Evolutionary conservation across 1,139 yeast species (phyloP).

Genomic region (Magnusiomyces clavatus): DNA sequence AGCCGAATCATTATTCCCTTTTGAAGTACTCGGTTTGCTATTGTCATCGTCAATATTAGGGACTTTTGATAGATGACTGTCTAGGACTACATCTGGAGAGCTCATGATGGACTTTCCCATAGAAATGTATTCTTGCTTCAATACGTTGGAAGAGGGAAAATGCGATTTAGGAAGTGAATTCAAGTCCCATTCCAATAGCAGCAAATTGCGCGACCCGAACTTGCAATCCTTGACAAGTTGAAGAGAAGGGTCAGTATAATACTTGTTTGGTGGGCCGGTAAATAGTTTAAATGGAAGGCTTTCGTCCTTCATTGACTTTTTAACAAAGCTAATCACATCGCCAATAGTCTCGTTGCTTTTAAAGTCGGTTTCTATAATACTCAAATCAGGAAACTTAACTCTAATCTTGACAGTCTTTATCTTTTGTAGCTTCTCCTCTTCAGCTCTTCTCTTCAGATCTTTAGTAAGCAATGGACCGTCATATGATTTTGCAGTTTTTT

Average conservation of each 20-base stretch:
- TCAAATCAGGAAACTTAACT: constrained; percentile 30
- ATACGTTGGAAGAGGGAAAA: constrained; percentile 13
- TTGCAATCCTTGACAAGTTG: constrained; percentile 21
- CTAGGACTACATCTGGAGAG: constrained; percentile 18
- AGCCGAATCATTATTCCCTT: too few species aligned
- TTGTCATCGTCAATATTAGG: too few species aligned
- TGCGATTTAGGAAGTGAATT: constrained; percentile 7
- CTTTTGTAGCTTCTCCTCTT: constrained; percentile 20
- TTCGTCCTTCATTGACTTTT: constrained; percentile 20
- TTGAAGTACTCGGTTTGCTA: too few species aligned
- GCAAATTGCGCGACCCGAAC: constrained; percentile 26
- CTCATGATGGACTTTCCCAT: constrained; percentile 23
- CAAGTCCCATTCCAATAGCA: constrained; percentile 27
- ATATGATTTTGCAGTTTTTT: constrained; percentile 19
- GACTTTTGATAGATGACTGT: too few species aligned
- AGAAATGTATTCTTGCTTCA: constrained; percentile 16
- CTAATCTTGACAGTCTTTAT: constrained; percentile 19
- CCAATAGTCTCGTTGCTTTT: constrained; percentile 23
- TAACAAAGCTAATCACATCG: constrained; percentile 25
- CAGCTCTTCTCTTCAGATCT: constrained; percentile 24
- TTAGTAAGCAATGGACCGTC: constrained; percentile 29
- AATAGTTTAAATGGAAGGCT: constrained; percentile 25
- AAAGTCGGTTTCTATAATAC: constrained; percentile 28
- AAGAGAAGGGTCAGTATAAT: constrained; percentile 17
- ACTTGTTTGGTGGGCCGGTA: constrained; percentile 26